These are phyloP conservation scores for Dacryopinax primogenitus DNA, from an alignment of 768 basidiomycete species.

Conservation along the genomic window DNA sequence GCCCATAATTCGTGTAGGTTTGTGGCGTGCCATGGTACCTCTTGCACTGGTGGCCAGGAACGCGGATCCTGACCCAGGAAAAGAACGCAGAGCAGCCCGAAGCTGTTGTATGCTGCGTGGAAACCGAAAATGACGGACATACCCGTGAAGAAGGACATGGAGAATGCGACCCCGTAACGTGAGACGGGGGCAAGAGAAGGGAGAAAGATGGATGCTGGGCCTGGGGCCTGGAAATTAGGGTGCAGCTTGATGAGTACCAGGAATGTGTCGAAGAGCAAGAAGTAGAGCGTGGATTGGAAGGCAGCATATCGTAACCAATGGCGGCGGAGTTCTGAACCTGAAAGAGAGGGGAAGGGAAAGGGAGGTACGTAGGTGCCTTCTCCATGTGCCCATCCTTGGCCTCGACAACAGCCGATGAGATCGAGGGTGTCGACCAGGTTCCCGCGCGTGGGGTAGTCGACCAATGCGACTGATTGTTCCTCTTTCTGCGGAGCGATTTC, in stretches of 20 bases:
- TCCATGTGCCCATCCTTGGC: not conserved
- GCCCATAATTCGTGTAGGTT: slow-evolving; percentile 67
- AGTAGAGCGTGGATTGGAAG: slow-evolving; percentile 36
- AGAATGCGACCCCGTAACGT: slow-evolving; percentile 45
- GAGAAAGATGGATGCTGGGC: slow-evolving; percentile 60
- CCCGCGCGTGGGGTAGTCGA: too few species aligned
- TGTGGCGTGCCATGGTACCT: slow-evolving; percentile 51
- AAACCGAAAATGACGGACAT: slow-evolving; percentile 52
- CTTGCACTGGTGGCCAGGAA: slow-evolving; percentile 61
- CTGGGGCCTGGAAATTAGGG: slow-evolving; percentile 49
- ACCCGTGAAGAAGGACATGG: slow-evolving; percentile 50
- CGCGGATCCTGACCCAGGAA: slow-evolving; percentile 32
- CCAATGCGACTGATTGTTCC: too few species aligned
- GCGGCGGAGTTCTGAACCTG: not conserved
- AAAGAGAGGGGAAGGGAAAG: not conserved
- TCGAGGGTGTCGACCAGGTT: not conserved
- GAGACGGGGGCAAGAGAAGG: slow-evolving; percentile 35
- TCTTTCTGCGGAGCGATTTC: not conserved
- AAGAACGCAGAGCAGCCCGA: slow-evolving; percentile 48
- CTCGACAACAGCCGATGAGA: not conserved
- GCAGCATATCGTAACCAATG: slow-evolving; percentile 39
- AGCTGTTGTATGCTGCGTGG: slow-evolving; percentile 47
- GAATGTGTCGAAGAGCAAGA: slow-evolving; percentile 45
- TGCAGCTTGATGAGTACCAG: slow-evolving; percentile 54
- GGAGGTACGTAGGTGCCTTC: not conserved